These are phyloP conservation scores for Babesia microti DNA, from an alignment of 169 alveolate genomes.

Conservation along the genomic window DNA sequence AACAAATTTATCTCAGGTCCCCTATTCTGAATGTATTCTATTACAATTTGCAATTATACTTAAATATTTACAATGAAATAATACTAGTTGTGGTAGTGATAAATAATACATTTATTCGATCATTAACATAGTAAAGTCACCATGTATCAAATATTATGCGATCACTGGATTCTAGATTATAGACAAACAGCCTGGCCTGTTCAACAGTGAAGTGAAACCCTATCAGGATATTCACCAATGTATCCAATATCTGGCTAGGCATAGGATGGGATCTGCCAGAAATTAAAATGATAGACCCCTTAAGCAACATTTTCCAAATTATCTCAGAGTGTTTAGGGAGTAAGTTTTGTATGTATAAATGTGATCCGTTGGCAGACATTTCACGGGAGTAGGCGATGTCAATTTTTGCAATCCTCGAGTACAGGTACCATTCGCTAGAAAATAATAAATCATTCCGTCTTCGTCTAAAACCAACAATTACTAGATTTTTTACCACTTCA, in stretches of 20 bases:
- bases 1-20: too few relatives aligned
- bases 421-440: constrained; percentile 9
- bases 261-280: constrained; percentile 47
- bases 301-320: constrained; percentile 6
- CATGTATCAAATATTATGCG: constrained; percentile 37
- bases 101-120: not conserved
- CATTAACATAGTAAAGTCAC: constrained; percentile 10
- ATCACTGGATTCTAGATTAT: constrained; percentile 17
- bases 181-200: constrained; percentile 22
- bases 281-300: constrained; percentile 21
- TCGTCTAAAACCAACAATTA: constrained; percentile 34
- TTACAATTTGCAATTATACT: not conserved
- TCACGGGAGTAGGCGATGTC: constrained; percentile 35
- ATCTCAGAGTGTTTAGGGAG: constrained; percentile 4
- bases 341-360: constrained; percentile 35
- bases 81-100: not conserved
- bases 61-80: not conserved
- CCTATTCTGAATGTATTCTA: not conserved
- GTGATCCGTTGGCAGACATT: constrained; percentile 7
- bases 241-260: constrained; percentile 34
- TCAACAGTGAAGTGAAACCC: constrained; percentile 20
- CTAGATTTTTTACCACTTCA: constrained; percentile 29
- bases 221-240: constrained; percentile 12
- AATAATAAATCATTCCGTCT: constrained; percentile 26
- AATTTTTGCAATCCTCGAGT: constrained; percentile 16